phyloP scores from a whole-genome alignment of 176 grass and related monocot genomes.

The Cenchrus americanus region DNA sequence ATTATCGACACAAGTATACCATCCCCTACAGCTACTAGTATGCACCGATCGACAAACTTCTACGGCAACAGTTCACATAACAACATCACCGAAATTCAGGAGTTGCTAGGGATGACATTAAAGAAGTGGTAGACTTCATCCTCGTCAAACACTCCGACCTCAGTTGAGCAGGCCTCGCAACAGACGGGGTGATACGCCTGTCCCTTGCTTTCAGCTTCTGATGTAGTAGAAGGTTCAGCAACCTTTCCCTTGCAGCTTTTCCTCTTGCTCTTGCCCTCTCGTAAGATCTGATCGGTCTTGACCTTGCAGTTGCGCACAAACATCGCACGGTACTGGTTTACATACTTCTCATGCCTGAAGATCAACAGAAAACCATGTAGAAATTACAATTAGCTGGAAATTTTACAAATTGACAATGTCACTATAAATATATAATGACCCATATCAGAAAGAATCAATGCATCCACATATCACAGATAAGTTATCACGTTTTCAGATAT shows the following conservation, averaged over 20 bases:
- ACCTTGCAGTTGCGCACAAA: conserved; percentile 87
- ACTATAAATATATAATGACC: not conserved
- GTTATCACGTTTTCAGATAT: not conserved
- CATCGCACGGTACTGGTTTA: conserved; percentile 93
- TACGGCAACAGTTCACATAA: not conserved
- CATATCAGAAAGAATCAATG: not conserved
- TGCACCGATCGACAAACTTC: not conserved
- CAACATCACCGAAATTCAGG: conserved; percentile 35
- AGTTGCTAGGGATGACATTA: conserved; percentile 90
- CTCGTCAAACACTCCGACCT: conserved; percentile 83
- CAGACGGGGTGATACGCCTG: conserved; percentile 67
- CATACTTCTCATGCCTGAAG: conserved; percentile 84
- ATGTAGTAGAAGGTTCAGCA: conserved; percentile 24
- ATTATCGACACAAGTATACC: not conserved
- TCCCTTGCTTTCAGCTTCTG: conserved; percentile 45
- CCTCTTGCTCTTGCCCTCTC: conserved; percentile 57
- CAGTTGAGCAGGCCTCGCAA: conserved; percentile 85
- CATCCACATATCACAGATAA: not conserved
- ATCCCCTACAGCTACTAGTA: not conserved
- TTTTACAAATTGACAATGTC: not conserved
- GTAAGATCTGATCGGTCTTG: conserved; percentile 76
- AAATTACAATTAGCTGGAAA: not conserved
- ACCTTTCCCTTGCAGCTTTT: conserved; percentile 55
- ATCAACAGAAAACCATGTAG: not conserved
- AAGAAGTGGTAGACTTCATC: conserved; percentile 98